Evolutionary conservation across 2,329 filamentous ascomycete genomes (phyloP), one percentile per base, ranked within the genome.

Genomic region (Cladophialophora psammophila): DNA sequence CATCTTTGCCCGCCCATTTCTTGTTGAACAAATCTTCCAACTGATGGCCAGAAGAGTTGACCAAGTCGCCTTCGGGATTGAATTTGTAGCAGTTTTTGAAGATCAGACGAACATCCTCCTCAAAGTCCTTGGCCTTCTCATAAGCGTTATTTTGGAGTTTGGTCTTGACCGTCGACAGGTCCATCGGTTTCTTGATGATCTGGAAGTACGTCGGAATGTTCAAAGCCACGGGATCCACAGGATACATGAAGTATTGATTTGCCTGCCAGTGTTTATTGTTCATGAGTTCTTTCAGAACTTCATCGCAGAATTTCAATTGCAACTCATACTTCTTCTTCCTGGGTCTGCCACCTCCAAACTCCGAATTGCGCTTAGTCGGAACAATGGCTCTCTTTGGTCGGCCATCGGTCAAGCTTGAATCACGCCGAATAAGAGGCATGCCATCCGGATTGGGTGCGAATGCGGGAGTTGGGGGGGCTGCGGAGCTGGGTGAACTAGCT

Each of bases 101-200:
- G 72, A 98, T 94, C 64, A 93, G 86, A 57, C 88, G 86, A 63
- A 97, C 87, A 74, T 96, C 94, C 66, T 86, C 86, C 75, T 96
- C 91, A 73, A 98, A 93, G 54, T 97, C 94, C 77, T 93, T 93
- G 0, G 92, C 85, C 64, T 86, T 92, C 71, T 88, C 86, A 75
- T 98, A 98, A 64, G 93, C 87, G 32, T 93, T 93, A 12, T 84
- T 84, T 72, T 90, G 88, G 48, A 97, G 84, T 79, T 96, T 96
- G 50, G 85, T 84, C 40, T 87, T 84, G 75, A 97, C 91, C n/a
- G 92, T 97, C 15, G 86, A 84, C 58, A 97, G 84, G 77, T 99
- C 94, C 94, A 98, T 99, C 0, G 95, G 95, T 77, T 94, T 93
- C 83, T 97, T 98, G 81, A 99, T 93, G 69, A 98, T 84, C 74